Percentiles rank a stretch among this genome's conserved stretches.
phyloP scores from a whole-genome alignment of 495 filamentous ascomycete genomes.

The Trichocladium antarcticum region DNA sequence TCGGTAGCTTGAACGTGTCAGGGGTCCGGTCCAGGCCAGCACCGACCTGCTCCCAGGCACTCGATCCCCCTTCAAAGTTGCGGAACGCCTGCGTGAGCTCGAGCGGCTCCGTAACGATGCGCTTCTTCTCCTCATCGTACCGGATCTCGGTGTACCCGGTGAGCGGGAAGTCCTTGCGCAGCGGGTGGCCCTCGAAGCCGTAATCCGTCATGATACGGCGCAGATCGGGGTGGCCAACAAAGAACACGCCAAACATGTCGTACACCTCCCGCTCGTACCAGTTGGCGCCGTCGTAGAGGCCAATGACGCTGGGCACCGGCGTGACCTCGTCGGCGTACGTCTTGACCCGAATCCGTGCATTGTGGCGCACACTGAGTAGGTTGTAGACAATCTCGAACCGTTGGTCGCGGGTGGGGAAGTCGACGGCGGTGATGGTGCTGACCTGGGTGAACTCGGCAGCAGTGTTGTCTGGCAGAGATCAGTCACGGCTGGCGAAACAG shows the following conservation, averaged over 20 bases:
- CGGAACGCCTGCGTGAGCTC: conserved; percentile 98
- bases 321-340: conserved; percentile 95
- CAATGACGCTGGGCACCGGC: conserved; percentile 81
- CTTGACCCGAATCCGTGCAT: conserved; percentile 93
- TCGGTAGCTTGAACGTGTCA: conserved; percentile 87
- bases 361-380: conserved; percentile 86
- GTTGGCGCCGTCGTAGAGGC: conserved; percentile 86
- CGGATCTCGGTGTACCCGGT: conserved; percentile 98
- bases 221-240: conserved; percentile 87
- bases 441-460: conserved; percentile 92
- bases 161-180: conserved; percentile 96
- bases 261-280: conserved; percentile 99
- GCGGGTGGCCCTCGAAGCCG: conserved; percentile 94
- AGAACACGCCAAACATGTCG: conserved; percentile 97
- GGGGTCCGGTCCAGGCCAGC: conserved; percentile 68
- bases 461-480: conserved; percentile 54
- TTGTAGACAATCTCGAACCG: conserved; percentile 99
- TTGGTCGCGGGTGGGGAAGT: conserved; percentile 87
- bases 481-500: background rate
- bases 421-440: conserved; percentile 83
- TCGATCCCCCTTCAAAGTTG: conserved; percentile 85
- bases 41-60: conserved; percentile 85
- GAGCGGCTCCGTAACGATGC: conserved; percentile 92
- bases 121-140: conserved; percentile 99
- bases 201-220: conserved; percentile 99